Conservation (phyloP, 208 protist species). For the Phytomonas serpens region DNA sequence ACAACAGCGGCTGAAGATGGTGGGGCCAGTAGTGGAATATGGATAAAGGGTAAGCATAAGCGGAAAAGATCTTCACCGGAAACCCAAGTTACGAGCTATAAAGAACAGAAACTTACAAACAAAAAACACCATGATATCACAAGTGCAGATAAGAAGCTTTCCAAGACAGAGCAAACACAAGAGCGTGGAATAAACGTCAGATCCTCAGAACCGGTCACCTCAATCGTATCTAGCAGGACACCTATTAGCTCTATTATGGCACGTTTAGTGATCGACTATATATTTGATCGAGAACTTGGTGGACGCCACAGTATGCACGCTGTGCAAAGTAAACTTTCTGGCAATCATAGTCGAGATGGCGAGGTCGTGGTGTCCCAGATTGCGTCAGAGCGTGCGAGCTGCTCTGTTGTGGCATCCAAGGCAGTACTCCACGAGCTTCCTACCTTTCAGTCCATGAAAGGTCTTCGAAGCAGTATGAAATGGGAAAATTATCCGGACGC, state of each 20-base stretch:
- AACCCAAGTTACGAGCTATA: background rate
- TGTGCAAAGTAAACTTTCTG: background rate
- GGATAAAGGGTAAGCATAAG: slow-evolving; percentile 12
- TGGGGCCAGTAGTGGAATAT: slow-evolving; percentile 11
- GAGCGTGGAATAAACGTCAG: background rate
- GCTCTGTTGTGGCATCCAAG: slow-evolving; percentile 21
- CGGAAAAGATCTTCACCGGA: background rate
- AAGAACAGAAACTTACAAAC: background rate
- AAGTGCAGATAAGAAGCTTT: background rate
- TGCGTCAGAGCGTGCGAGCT: slow-evolving; percentile 26
- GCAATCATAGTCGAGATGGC: slow-evolving; percentile 4
- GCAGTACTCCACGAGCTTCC: slow-evolving; percentile 32
- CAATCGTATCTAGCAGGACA: background rate
- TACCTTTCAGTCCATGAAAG: slow-evolving; percentile 4
- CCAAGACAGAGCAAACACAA: background rate
- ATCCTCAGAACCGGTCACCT: background rate
- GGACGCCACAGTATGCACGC: slow-evolving; percentile 45
- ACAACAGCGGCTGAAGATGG: slow-evolving; percentile 35
- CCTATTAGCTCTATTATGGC: slow-evolving; percentile 18
- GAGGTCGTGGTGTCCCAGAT: slow-evolving; percentile 19
- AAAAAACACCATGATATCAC: background rate
- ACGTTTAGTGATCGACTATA: slow-evolving; percentile 53
- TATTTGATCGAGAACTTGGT: slow-evolving; percentile 40
- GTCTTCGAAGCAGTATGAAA: slow-evolving; percentile 5
- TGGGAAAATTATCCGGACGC: slow-evolving; percentile 19